These are phyloP conservation scores for Magnusiomyces tetraspermus DNA, from an alignment of 1,139 yeast genomes.

Conservation along the genomic window DNA sequence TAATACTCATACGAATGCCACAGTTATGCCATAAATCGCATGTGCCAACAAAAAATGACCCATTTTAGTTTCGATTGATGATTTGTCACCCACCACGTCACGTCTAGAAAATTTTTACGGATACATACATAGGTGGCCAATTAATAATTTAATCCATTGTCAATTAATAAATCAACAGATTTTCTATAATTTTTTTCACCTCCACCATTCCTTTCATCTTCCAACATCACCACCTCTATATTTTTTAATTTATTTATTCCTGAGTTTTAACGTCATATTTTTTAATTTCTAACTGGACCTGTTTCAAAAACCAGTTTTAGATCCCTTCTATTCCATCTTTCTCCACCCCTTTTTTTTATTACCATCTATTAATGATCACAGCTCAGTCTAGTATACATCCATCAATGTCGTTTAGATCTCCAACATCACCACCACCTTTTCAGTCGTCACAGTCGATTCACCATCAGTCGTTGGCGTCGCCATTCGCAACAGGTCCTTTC, in stretches of 20 bases:
- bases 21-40: no score
- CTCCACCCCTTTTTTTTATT: background rate
- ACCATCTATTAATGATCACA: background rate
- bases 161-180: no score
- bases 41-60: no score
- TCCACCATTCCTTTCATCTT: background rate
- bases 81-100: no score
- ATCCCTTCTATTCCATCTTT: background rate
- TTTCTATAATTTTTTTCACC: background rate
- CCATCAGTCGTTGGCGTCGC: background rate
- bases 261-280: background rate
- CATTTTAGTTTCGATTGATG: no score
- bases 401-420: background rate
- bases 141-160: no score
- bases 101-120: no score
- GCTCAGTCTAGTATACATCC: background rate
- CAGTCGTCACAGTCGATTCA: background rate
- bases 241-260: background rate
- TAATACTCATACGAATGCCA: no score
- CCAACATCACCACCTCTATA: background rate
- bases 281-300: background rate
- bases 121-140: no score
- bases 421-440: background rate
- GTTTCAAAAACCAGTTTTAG: background rate
- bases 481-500: background rate